phyloP scores from a whole-genome alignment of 2,329 filamentous ascomycete genomes.

The Trichoderma atroviride region DNA sequence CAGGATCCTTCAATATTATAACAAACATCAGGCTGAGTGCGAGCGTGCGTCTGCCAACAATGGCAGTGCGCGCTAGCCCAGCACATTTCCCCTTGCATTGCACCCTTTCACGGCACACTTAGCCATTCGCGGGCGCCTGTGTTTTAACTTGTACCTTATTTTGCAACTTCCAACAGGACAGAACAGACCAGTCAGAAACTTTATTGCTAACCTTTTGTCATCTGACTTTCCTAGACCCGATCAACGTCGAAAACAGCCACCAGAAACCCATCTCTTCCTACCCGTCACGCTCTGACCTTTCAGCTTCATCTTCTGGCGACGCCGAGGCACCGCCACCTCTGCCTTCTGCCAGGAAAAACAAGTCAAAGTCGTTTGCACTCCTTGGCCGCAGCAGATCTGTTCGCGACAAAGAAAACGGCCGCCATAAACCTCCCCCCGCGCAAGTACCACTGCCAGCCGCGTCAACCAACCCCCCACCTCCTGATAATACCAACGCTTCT shows the following conservation, averaged over 20 bases:
- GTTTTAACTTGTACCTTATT: not conserved
- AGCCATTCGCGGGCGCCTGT: not conserved
- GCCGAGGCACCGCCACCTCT: conserved; percentile 44
- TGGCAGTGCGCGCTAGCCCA: conserved; percentile 14
- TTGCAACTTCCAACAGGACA: not conserved
- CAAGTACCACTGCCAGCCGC: conserved; percentile 22
- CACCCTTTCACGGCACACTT: not conserved
- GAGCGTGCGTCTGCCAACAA: not conserved
- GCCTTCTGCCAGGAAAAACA: conserved; percentile 50
- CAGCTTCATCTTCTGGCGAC: conserved; percentile 54
- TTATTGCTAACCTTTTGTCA: conserved; percentile 18
- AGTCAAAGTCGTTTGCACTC: conserved; percentile 58
- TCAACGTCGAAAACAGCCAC: conserved; percentile 38
- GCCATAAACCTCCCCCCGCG: conserved; percentile 40
- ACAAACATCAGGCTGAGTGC: not conserved
- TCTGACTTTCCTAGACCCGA: conserved; percentile 31
- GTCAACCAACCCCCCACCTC: conserved; percentile 35
- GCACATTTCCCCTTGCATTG: not conserved
- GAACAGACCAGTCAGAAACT: not conserved
- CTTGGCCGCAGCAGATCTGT: conserved; percentile 56
- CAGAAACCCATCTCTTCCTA: conserved; percentile 46
- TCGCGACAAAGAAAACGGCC: conserved; percentile 52
- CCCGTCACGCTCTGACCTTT: conserved; percentile 56
- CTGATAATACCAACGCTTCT: conserved; percentile 34
- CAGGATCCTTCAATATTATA: conserved; percentile 35